Base-by-base conservation (phyloP, 306 rosid genomes). In the Mimosa pudica region DNA sequence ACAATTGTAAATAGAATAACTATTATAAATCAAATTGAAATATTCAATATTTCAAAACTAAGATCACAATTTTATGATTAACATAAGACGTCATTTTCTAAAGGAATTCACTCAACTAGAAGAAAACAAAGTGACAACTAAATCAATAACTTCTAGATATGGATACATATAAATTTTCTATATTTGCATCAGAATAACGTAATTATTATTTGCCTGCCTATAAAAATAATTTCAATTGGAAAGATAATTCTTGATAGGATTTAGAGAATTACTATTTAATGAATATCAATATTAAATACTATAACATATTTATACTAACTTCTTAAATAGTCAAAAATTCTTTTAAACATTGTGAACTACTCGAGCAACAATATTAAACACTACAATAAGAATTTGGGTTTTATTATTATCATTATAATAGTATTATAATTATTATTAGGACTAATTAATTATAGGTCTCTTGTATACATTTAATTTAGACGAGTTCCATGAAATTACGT, bases 41-140 rank as follows among this genome's bases (percentile, higher is more conserved):
- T 20, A 46, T 70, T 45, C 12, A 70, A 70, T 70, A 46, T 46
- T 70, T 70, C 67, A 54, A 55, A 5, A 72, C 52, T 11, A 52
- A 12, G 3, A 55, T 10, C 35, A 55, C 16, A 36, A 54, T 55
- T 17, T 41, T 6, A 38, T 54, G 30, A 73, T 55, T 10, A 36
- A 55, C 65, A 38, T 54, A 12, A 38, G 18, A 73, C 38, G 74
- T 70, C 58, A 45, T 24, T 47, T 5, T 70, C 74, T 52, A 70
- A 70, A 46, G 12, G 48, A 7, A 18, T 18, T 13, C 20, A 3
- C 58, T 70, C 58, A 70, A 46, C 74, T 46, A 70, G 46, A 46
- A 30, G 74, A 46, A 70, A 70, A 70, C 44, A 12, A 70, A 70
- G 74, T 24, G 42, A 12, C 30, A 70, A 70, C 74, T 70, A 24